phyloP scores from a whole-genome alignment of 139 green algal genomes.

The Coelastrella sp. region DNA sequence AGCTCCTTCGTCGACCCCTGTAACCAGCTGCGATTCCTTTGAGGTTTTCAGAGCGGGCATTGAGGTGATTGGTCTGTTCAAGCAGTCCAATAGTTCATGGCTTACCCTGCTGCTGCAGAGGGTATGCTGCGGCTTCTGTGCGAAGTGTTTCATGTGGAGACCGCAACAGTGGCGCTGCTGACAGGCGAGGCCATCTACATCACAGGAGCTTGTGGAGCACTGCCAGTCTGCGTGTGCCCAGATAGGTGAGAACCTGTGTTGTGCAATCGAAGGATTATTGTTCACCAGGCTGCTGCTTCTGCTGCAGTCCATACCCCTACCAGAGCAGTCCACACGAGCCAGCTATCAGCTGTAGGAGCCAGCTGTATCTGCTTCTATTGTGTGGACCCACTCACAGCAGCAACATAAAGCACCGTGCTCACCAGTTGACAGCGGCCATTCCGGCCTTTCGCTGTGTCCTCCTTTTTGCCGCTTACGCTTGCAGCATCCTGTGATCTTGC shows the following conservation, averaged over 20 bases:
- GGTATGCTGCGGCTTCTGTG: conserved; percentile 46
- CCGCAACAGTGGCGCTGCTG: conserved; percentile 37
- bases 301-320: not conserved
- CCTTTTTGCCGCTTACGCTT: no score
- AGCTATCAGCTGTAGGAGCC: not conserved
- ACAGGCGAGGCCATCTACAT: conserved; percentile 52
- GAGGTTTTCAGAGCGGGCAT: not conserved
- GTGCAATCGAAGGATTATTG: not conserved
- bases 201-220: conserved; percentile 20
- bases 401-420: no score
- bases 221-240: conserved; percentile 44
- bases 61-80: not conserved
- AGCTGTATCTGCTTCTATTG: no score
- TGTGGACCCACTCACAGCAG: no score
- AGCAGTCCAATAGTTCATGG: not conserved
- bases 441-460: no score
- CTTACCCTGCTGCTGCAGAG: conserved; percentile 31
- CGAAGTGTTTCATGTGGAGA: conserved; percentile 52
- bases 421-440: no score
- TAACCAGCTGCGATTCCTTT: not conserved
- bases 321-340: no score
- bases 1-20: no score
- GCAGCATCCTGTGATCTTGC: no score
- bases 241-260: conserved; percentile 5
- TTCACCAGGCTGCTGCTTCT: not conserved